A percentile compares a stretch with the other conserved stretches of the same genome.
These are phyloP conservation scores for Salix suchowensis DNA, from an alignment of 345 rosid species.

Conservation along the genomic window DNA sequence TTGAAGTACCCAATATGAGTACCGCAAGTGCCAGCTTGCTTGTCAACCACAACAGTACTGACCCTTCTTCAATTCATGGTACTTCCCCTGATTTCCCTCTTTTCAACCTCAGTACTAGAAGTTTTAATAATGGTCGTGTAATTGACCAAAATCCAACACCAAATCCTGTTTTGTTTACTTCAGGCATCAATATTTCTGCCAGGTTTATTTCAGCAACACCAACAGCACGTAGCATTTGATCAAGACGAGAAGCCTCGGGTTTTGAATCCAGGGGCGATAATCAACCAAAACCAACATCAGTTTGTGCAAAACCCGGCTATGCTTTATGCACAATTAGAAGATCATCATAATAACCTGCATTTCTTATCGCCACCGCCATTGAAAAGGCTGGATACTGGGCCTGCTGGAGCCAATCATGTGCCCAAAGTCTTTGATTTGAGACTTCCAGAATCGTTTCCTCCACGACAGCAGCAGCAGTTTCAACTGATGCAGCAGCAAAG, in stretches of 20 bases:
- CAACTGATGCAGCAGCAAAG: conserved; percentile 34
- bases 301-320: conserved; percentile 44
- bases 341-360: conserved; percentile 31
- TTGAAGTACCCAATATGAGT: conserved; percentile 32
- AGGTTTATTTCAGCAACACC: conserved; percentile 18
- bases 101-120: conserved; percentile 10
- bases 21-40: conserved; percentile 14
- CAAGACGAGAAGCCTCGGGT: conserved; percentile 49
- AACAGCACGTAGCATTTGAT: conserved; percentile 16
- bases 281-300: conserved; percentile 50
- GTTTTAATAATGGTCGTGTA: conserved; percentile 15
- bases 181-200: conserved; percentile 19
- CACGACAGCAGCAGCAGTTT: conserved; percentile 31
- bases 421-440: conserved; percentile 10
- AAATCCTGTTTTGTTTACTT: conserved; percentile 5
- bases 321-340: conserved; percentile 39
- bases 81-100: conserved; percentile 29
- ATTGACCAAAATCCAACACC: conserved; percentile 19
- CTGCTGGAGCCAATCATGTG: conserved; percentile 10
- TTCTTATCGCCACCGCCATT: conserved; percentile 43
- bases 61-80: conserved; percentile 29
- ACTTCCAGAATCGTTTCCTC: conserved; percentile 39
- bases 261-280: conserved; percentile 36
- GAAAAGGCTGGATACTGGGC: conserved; percentile 26
- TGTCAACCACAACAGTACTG: conserved; percentile 21